Conservation (phyloP, 2,329 filamentous ascomycete species). For the Trichoderma endophyticum region DNA sequence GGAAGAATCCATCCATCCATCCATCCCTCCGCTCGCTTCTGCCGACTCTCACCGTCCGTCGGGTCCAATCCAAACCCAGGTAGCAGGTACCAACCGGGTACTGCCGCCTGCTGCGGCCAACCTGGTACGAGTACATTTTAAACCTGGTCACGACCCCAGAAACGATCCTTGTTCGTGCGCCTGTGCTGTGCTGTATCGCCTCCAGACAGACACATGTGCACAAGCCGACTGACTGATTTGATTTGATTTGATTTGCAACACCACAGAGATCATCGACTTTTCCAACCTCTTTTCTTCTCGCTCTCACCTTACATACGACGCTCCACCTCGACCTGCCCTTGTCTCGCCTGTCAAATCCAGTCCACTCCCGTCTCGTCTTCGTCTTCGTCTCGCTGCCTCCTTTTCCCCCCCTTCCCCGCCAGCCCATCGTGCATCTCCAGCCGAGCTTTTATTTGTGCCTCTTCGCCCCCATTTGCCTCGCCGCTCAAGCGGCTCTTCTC, state of each 20-base stretch:
- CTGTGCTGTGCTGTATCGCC: neutral
- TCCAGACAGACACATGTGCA: neutral
- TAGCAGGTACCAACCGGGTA: neutral
- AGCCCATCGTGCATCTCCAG: neutral
- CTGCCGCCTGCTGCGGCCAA: neutral
- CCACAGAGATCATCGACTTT: neutral
- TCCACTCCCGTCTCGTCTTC: neutral
- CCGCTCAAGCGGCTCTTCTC: slow-evolving; percentile 9
- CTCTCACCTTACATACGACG: neutral
- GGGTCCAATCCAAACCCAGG: neutral
- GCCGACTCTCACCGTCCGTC: neutral
- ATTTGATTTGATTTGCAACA: neutral
- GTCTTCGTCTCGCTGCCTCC: neutral
- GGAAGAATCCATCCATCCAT: neutral
- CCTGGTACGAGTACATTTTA: neutral
- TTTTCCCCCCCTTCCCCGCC: neutral
- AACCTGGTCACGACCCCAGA: slow-evolving; percentile 13
- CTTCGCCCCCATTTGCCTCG: slow-evolving; percentile 15
- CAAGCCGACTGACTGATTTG: neutral
- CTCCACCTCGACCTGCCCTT: slow-evolving; percentile 10
- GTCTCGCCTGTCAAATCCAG: neutral
- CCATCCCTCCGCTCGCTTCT: neutral
- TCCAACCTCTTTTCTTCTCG: slow-evolving; percentile 5
- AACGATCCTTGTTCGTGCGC: neutral
- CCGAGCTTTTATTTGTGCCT: slow-evolving; percentile 16